Percentiles rank a stretch among this genome's conserved stretches.
Conservation (phyloP, 495 filamentous ascomycete species). For the Cudoniella acicularis region DNA sequence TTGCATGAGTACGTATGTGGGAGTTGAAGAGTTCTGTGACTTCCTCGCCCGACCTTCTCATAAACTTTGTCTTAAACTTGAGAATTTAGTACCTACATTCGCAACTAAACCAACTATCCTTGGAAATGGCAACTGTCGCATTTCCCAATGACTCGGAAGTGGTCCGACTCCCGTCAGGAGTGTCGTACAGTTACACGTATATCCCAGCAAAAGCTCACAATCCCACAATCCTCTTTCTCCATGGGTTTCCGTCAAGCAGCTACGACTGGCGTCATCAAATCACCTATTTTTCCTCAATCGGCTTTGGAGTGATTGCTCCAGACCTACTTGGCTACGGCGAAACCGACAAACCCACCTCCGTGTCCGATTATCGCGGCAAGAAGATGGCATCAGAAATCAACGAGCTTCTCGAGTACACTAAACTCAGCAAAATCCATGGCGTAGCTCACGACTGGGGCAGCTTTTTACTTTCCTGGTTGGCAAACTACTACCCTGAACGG, state of each 20-base stretch:
- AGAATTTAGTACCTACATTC: no score
- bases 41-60: no score
- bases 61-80: no score
- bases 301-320: slow-evolving; percentile 39
- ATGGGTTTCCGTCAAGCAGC: slow-evolving; percentile 32
- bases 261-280: slow-evolving; percentile 41
- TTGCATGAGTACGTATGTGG: no score
- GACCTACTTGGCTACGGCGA: slow-evolving; percentile 42
- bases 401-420: slow-evolving; percentile 24
- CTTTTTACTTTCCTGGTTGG: not conserved
- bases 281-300: slow-evolving; percentile 21
- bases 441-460: slow-evolving; percentile 31
- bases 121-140: no score
- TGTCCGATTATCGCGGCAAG: slow-evolving; percentile 29
- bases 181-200: slow-evolving; percentile 31
- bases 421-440: slow-evolving; percentile 20
- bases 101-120: no score
- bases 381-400: slow-evolving; percentile 29
- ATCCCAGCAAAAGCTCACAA: slow-evolving; percentile 18
- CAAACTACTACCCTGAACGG: no score
- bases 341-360: slow-evolving; percentile 31
- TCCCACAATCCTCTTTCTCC: slow-evolving; percentile 31
- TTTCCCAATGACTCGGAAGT: no score
- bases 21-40: no score
- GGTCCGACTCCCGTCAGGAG: no score